Evolutionary conservation across 1,284 basidiomycete genomes (phyloP).

Genomic region (Golubevia sp.): DNA sequence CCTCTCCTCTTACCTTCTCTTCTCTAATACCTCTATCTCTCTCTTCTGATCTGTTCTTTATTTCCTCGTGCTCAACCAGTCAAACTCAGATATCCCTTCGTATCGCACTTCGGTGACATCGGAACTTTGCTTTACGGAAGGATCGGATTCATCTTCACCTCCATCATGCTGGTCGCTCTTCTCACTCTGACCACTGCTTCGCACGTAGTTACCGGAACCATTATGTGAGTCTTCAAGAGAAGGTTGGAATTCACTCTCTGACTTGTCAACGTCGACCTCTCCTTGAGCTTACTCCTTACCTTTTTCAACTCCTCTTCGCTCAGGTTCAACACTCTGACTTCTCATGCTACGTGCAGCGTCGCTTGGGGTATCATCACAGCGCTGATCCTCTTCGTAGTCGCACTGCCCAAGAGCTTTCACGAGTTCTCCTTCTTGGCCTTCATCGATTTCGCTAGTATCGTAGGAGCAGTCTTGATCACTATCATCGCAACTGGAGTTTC

Average conservation of each 20-base stretch:
- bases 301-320: too few species aligned
- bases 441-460: conserved; percentile 45
- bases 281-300: too few species aligned
- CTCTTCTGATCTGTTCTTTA: too few species aligned
- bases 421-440: conserved; percentile 24
- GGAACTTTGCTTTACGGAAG: conserved; percentile 36
- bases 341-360: conserved; percentile 34
- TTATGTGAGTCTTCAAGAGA: too few species aligned
- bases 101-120: conserved; percentile 36
- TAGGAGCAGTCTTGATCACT: conserved; percentile 38
- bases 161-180: conserved; percentile 12
- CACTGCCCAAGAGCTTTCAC: background rate
- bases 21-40: background rate
- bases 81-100: conserved; percentile 37
- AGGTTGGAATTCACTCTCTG: too few species aligned
- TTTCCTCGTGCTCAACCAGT: too few species aligned
- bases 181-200: conserved; percentile 25
- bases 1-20: background rate
- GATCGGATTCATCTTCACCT: conserved; percentile 37
- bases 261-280: too few species aligned
- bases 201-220: conserved; percentile 45
- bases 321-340: conserved; percentile 36
- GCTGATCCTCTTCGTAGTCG: conserved; percentile 21
- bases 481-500: conserved; percentile 46
- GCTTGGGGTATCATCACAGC: conserved; percentile 43